Conservation (phyloP, 495 filamentous ascomycete species). For the Penicillium lividum region DNA sequence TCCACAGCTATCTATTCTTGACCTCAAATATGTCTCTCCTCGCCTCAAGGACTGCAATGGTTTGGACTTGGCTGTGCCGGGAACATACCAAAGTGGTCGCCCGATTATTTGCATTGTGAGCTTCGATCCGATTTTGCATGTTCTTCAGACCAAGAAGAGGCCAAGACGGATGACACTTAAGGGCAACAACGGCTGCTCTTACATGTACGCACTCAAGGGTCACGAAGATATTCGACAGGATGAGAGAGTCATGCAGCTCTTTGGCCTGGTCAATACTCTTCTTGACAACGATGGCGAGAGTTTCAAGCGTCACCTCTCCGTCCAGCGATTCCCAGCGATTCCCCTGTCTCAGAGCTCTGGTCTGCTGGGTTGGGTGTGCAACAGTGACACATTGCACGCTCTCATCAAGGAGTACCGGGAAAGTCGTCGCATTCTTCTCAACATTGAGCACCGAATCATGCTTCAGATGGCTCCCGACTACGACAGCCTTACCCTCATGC, state of each 20-base stretch:
- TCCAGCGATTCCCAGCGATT: conserved; percentile 92
- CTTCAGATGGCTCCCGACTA: conserved; percentile 99
- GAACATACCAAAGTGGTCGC: conserved; percentile 88
- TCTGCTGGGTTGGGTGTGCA: conserved; percentile 94
- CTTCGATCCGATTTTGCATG: conserved; percentile 84
- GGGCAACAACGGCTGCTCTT: conserved; percentile 82
- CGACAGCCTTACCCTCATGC: conserved; percentile 97
- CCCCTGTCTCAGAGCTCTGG: conserved; percentile 95
- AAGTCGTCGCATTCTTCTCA: conserved; percentile 92
- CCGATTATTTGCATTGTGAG: conserved; percentile 82
- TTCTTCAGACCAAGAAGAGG: conserved; percentile 96
- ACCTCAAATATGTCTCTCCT: conserved; percentile 94
- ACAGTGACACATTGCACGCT: conserved; percentile 94
- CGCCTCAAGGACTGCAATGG: conserved; percentile 79
- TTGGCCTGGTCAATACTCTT: conserved; percentile 93
- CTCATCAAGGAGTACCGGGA: conserved; percentile 97
- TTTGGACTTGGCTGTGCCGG: conserved; percentile 88
- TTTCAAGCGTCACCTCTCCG: conserved; percentile 94
- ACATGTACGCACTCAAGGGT: conserved; percentile 89
- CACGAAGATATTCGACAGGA: conserved; percentile 99
- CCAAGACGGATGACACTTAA: conserved; percentile 85
- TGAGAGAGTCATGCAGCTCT: conserved; percentile 98
- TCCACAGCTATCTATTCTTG: conserved; percentile 86
- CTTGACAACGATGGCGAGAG: conserved; percentile 89
- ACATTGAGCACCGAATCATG: conserved; percentile 99